A percentile compares a stretch with the other conserved stretches of the same genome.
These are phyloP conservation scores for Trichoderma koningii DNA, from an alignment of 2,329 filamentous ascomycete genomes.

Conservation along the genomic window DNA sequence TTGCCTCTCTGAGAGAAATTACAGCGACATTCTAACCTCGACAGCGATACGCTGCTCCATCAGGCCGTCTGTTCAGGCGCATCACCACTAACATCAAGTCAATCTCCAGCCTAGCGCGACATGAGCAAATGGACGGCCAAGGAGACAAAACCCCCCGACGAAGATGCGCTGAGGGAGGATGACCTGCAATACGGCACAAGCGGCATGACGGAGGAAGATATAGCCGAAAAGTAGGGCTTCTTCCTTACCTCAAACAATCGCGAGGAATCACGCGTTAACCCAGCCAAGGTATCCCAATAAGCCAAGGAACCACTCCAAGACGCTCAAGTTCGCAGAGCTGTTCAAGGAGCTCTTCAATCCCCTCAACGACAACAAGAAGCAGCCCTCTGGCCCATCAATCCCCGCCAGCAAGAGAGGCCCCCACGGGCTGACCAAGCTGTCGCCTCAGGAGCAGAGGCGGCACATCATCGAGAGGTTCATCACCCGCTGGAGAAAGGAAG, in stretches of 20 bases:
- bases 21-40: background rate
- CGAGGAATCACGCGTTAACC: too few species aligned
- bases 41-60: background rate
- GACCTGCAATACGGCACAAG: constrained; percentile 51
- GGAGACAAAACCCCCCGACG: constrained; percentile 36
- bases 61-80: background rate
- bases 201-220: constrained; percentile 45
- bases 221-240: constrained; percentile 47
- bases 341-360: constrained; percentile 81
- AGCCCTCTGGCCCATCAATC: constrained; percentile 60
- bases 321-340: constrained; percentile 79
- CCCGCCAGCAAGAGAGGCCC: constrained; percentile 60
- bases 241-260: background rate
- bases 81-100: background rate
- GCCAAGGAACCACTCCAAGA: constrained; percentile 77
- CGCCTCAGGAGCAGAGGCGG: constrained; percentile 75
- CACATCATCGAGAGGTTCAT: constrained; percentile 87
- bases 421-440: constrained; percentile 59
- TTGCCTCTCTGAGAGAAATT: background rate
- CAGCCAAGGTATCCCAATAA: constrained; percentile 74
- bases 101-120: background rate
- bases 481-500: constrained; percentile 79
- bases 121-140: constrained; percentile 25
- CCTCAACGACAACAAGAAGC: constrained; percentile 74
- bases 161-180: constrained; percentile 53